These are phyloP conservation scores for Aspergillus ochraceoroseus DNA, from an alignment of 2,329 filamentous ascomycete genomes.

Conservation along the genomic window DNA sequence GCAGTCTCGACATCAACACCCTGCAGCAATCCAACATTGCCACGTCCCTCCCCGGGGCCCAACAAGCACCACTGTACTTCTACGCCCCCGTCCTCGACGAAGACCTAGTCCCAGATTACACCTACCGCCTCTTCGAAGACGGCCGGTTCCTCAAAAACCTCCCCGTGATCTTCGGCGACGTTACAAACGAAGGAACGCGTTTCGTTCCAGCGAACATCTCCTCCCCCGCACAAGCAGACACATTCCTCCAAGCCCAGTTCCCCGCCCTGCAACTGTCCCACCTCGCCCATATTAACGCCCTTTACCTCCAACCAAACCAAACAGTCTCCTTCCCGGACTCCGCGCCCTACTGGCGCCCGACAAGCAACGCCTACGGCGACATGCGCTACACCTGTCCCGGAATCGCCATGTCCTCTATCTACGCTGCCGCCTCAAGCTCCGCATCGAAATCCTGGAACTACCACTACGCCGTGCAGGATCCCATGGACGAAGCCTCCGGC, in stretches of 20 bases:
- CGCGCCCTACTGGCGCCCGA: conserved; percentile 56
- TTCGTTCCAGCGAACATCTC: conserved; percentile 53
- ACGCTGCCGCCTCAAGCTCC: conserved; percentile 33
- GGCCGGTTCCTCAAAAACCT: conserved; percentile 51
- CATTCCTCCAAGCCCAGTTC: conserved; percentile 57
- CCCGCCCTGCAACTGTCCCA: conserved; percentile 51
- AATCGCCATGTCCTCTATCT: conserved; percentile 50
- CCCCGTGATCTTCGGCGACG: conserved; percentile 55
- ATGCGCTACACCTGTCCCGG: conserved; percentile 62
- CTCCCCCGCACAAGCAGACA: conserved; percentile 48
- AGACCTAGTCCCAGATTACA: conserved; percentile 50
- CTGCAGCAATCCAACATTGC: conserved; percentile 47
- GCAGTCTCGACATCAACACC: conserved; percentile 40
- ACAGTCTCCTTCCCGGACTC: conserved; percentile 45
- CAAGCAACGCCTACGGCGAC: conserved; percentile 58
- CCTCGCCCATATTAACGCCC: conserved; percentile 48
- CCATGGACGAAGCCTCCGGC: conserved; percentile 49
- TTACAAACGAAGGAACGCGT: conserved; percentile 61
- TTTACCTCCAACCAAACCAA: conserved; percentile 52
- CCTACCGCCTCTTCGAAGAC: conserved; percentile 46
- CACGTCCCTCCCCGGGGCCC: conserved; percentile 45
- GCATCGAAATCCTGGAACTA: conserved; percentile 59
- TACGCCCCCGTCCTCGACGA: conserved; percentile 51
- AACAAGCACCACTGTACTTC: conserved; percentile 45
- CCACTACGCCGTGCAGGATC: conserved; percentile 63